Evolutionary conservation across 164 flowering plant species (phyloP), one percentile per base, ranked within the genome.

Genomic region (Aristolochia fimbriata): DNA sequence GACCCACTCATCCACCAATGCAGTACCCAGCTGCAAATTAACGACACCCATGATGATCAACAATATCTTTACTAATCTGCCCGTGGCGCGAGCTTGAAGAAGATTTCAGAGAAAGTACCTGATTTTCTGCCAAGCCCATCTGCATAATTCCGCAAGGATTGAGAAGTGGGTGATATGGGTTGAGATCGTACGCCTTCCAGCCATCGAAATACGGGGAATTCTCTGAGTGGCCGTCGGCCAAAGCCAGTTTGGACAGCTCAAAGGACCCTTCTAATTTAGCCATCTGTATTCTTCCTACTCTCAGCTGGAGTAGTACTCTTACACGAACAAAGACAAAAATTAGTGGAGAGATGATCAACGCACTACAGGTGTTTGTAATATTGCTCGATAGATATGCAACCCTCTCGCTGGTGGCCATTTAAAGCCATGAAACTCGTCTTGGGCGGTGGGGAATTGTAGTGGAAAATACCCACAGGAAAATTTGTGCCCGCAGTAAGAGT

Each of bases 111-210:
- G 30, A 37, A 16, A 53, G 55, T 46, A 86, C 90, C 71, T 73
- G 72, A 69, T 84, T 86, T 61, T 84, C 93, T 16, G 89, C 68
- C 56, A 86, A 66, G 15, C 93, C 89, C 54, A 86, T 86, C 75
- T 86, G 84, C 50, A 86, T 74, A 58, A 84, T 53, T 1, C 87
- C 93, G 57, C 64, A 24, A 20, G 90, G 88, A 45, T 82, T 84
- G 8, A 17, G n/a, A 21, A 62, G 30, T 15, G 52, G 55, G 53
- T 84, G 67, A 55, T 76, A 86, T 16, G 80, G 83, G 66, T 86
- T 83, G 49, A 55, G 62, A 15, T 65, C 59, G 46, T 61, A 78
- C 69, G 64, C 74, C 30, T 80, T 80, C 71, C 80, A 57, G 21
- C 90, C 93, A 45, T 74, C 37, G 60, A 80, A 84, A 45, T 82